phyloP scores from a whole-genome alignment of 2,329 filamentous ascomycete genomes.

The Penicillium sp. region DNA sequence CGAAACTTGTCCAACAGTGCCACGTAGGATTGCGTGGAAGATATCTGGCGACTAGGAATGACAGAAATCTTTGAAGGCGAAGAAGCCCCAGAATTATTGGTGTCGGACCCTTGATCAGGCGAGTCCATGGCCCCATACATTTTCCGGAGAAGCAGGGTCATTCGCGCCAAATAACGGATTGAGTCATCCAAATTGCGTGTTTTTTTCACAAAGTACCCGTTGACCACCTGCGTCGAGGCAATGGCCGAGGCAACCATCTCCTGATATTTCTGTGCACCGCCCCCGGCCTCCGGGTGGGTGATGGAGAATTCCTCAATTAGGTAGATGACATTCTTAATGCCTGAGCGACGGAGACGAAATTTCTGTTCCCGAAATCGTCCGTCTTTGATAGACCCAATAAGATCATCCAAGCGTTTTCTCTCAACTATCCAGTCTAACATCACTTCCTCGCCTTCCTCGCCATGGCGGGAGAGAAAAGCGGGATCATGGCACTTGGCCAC shows the following conservation, averaged over 20 bases:
- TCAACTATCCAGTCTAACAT: conserved; percentile 80
- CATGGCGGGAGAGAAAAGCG: conserved; percentile 55
- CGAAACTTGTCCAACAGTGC: conserved; percentile 62
- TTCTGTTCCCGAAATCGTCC: conserved; percentile 83
- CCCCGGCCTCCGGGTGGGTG: conserved; percentile 51
- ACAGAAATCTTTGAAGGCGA: conserved; percentile 38
- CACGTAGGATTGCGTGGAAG: conserved; percentile 67
- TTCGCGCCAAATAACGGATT: conserved; percentile 70
- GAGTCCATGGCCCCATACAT: conserved; percentile 51
- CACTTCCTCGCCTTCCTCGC: conserved; percentile 62
- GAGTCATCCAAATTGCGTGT: conserved; percentile 76
- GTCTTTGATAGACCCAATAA: conserved; percentile 79
- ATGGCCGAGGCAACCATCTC: conserved; percentile 72
- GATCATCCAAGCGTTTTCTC: conserved; percentile 75
- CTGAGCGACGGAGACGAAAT: conserved; percentile 71
- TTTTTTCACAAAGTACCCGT: conserved; percentile 76
- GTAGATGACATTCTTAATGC: conserved; percentile 75
- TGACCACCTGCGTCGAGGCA: conserved; percentile 73
- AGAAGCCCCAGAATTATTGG: conserved; percentile 45
- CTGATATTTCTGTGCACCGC: conserved; percentile 54
- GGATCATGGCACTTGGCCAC: conserved; percentile 70
- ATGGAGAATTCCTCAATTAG: conserved; percentile 73
- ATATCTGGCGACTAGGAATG: conserved; percentile 61
- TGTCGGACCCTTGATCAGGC: conserved; percentile 1
- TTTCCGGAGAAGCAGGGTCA: conserved; percentile 68